phyloP scores from a whole-genome alignment of 2,329 filamentous ascomycete genomes.

The Chaetomium sp. region DNA sequence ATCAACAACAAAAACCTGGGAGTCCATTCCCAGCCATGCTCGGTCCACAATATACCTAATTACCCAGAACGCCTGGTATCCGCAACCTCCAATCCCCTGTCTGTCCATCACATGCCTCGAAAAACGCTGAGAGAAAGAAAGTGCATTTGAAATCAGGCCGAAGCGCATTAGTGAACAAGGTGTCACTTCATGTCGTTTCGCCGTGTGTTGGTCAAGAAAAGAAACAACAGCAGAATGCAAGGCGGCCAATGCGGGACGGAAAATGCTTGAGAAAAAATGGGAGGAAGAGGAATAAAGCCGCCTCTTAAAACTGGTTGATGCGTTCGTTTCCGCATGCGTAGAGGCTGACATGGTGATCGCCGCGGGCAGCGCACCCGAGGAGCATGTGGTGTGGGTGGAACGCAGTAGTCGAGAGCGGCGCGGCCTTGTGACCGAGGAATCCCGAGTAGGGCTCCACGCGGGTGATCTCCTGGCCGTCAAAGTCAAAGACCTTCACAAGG shows the following conservation, averaged over 20 bases:
- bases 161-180: too few relatives aligned
- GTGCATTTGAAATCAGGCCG: too few relatives aligned
- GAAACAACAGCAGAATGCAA: not conserved
- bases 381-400: constrained; percentile 95
- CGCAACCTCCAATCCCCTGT: too few relatives aligned
- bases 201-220: not conserved
- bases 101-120: too few relatives aligned
- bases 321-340: constrained; percentile 60
- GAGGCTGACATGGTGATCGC: constrained; percentile 86
- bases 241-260: not conserved
- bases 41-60: too few relatives aligned
- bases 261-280: not conserved
- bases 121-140: too few relatives aligned
- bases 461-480: constrained; percentile 72
- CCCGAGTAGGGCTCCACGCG: constrained; percentile 84
- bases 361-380: constrained; percentile 77
- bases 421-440: constrained; percentile 74
- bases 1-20: not conserved
- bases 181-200: too few relatives aligned
- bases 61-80: too few relatives aligned
- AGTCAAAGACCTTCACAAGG: constrained; percentile 86
- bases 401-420: constrained; percentile 79
- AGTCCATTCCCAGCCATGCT: not conserved
- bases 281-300: not conserved
- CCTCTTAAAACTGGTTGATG: constrained; percentile 12